Base-by-base conservation (phyloP, 441 rosid species). In the Daphne laureola region DNA sequence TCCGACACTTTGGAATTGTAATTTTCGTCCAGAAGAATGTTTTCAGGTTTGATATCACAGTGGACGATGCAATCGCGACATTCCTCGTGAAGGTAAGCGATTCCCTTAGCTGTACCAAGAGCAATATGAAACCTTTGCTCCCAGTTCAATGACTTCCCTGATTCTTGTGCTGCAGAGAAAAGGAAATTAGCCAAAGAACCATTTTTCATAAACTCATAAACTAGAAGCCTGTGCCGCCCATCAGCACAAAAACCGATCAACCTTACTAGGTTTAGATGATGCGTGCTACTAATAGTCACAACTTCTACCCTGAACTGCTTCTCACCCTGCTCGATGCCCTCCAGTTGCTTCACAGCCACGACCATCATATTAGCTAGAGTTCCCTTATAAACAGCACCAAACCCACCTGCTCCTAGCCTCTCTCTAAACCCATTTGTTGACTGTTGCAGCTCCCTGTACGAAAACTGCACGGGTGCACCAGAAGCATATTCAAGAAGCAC, bases 341-440 rank as follows among this genome's bases (percentile, higher is more conserved):
- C 81, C 1, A 78, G 75, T 36, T 67, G 84, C 70, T 81, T 78
- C 55, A 81, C 82, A 0, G 87, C 87, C 36, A 68, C 80, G 4
- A 60, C 62, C 12, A 70, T 69, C 61, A 49, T 65, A 60, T 81
- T 78, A 17, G 70, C 78, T 16, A 81, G 78, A 49, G 65, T 44
- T 15, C 97, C 93, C 73, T 67, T 84, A 53, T 82, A 86, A 25
- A 82, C 95, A 17, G 84, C 74, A 51, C 95, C 87, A 51, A 81
- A 81, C 4, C 87, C 82, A 18, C 87, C 87, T 0, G 67, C 73
- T 27, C 87, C 87, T 2, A 81, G 80, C 70, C 65, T 72, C 71
- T 78, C 82, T 66, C 67, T 74, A 49, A 81, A 81, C 27, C 80
- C 78, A 40, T 76, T 76, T 0, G 84, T 81, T 0, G 80, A 68